A percentile compares a stretch with the other conserved stretches of the same genome.
These are phyloP conservation scores for Gaeumannomyces sp. DNA, from an alignment of 2,329 filamentous ascomycete species.

Conservation along the genomic window DNA sequence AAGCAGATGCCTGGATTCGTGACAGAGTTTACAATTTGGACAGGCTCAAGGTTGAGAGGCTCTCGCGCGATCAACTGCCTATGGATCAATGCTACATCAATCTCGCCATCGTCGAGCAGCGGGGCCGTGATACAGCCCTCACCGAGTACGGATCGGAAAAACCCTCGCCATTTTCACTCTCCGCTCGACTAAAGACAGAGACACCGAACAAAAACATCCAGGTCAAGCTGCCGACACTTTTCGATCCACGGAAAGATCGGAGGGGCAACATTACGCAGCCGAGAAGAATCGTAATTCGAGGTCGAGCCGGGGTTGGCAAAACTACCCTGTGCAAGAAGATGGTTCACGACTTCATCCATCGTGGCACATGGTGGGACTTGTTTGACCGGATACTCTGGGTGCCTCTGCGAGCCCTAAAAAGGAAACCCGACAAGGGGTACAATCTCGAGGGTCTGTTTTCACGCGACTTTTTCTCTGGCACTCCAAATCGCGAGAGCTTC, in stretches of 20 bases:
- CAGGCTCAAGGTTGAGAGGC: conserved; percentile 26
- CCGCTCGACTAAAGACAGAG: conserved; percentile 22
- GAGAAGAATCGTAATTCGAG: conserved; percentile 29
- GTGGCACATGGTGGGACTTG: conserved; percentile 19
- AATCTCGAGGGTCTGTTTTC: conserved; percentile 20
- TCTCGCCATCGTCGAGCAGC: conserved; percentile 28
- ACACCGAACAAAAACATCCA: conserved; percentile 17
- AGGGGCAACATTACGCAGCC: conserved; percentile 10
- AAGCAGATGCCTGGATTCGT: conserved; percentile 20
- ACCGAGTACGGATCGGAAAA: conserved; percentile 11
- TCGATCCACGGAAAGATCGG: conserved; percentile 19
- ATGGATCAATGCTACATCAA: conserved; percentile 35
- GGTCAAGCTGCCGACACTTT: conserved; percentile 22
- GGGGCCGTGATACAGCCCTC: conserved; percentile 3
- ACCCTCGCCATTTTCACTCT: conserved; percentile 22
- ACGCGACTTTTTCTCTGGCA: conserved; percentile 23
- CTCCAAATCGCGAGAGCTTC: conserved; percentile 13
- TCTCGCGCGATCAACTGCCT: conserved; percentile 26
- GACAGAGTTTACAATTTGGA: conserved; percentile 18
- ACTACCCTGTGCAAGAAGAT: conserved; percentile 37
- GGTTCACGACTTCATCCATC: conserved; percentile 26
- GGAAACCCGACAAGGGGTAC: conserved; percentile 15
- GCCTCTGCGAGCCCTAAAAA: conserved; percentile 29
- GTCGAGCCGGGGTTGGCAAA: conserved; percentile 32
- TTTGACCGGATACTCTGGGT: conserved; percentile 35